Percentiles rank a stretch among this genome's conserved stretches.
Evolutionary conservation across 2,329 filamentous ascomycete genomes (phyloP).

Genomic region (Tolypocladium capitatum): DNA sequence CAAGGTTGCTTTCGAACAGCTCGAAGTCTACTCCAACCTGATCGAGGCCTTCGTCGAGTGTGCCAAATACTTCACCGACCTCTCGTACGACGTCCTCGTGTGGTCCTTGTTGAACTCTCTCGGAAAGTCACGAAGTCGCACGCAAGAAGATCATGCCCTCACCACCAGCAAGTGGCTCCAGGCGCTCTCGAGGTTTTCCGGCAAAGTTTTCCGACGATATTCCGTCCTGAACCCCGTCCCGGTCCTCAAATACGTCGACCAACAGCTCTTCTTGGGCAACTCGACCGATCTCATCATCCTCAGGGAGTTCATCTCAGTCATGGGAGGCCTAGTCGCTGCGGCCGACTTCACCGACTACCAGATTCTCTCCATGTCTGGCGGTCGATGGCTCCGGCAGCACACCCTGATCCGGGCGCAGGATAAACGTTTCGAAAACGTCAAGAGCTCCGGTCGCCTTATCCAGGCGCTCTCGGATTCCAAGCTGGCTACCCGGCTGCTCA

Average conservation of each 20-base stretch:
- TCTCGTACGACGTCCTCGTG: conserved; percentile 85
- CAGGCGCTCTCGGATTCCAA: conserved; percentile 64
- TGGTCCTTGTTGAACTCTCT: conserved; percentile 79
- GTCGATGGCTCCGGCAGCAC: conserved; percentile 63
- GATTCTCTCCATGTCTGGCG: conserved; percentile 77
- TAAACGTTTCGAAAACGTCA: conserved; percentile 61
- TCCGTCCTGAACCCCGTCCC: conserved; percentile 71
- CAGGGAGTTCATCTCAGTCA: conserved; percentile 77
- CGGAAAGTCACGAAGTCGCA: conserved; percentile 48
- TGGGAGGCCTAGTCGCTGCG: conserved; percentile 85
- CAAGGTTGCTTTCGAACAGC: conserved; percentile 74
- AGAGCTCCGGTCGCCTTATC: conserved; percentile 67
- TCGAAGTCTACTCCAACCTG: conserved; percentile 88
- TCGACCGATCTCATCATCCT: conserved; percentile 85
- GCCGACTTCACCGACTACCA: conserved; percentile 81
- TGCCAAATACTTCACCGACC: conserved; percentile 80
- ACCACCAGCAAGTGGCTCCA: conserved; percentile 87
- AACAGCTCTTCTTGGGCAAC: conserved; percentile 70
- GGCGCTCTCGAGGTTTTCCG: conserved; percentile 80
- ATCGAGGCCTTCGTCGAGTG: conserved; percentile 93
- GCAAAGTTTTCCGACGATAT: conserved; percentile 79
- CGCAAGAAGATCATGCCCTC: conserved; percentile 47
- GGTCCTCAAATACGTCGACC: conserved; percentile 77
- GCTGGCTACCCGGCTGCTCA: conserved; percentile 69
- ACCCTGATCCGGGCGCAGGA: conserved; percentile 73